Percentiles rank a stretch among this genome's conserved stretches.
Conservation (phyloP, 768 basidiomycete species). For the Amanita inopinata region DNA sequence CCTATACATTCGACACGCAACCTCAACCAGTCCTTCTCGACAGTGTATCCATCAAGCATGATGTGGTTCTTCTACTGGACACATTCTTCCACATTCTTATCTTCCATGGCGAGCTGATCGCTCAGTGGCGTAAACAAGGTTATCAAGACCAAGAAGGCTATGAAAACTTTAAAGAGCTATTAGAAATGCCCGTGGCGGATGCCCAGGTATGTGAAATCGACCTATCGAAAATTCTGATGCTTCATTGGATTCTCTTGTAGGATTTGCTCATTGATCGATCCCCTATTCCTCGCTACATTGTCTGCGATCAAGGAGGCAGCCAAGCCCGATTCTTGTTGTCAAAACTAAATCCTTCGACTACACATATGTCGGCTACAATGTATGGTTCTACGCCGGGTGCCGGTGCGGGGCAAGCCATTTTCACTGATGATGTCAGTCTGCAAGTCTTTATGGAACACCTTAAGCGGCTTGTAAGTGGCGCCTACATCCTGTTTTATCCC, state of each 20-base stretch:
- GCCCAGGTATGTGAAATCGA: constrained; percentile 60
- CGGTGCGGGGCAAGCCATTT: constrained; percentile 81
- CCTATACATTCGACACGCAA: constrained; percentile 86
- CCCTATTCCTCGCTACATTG: constrained; percentile 96
- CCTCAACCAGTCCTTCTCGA: constrained; percentile 94
- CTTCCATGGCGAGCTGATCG: constrained; percentile 96
- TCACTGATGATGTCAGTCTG: constrained; percentile 97
- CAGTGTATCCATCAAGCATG: constrained; percentile 94
- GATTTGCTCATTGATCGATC: constrained; percentile 92
- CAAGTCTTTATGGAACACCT: constrained; percentile 98
- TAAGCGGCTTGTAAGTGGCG: constrained; percentile 78
- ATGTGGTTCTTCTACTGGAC: constrained; percentile 92
- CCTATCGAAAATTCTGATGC: background rate
- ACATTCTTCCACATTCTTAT: constrained; percentile 99
- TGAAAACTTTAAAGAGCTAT: constrained; percentile 94
- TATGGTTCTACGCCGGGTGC: constrained; percentile 70
- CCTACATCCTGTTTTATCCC: background rate
- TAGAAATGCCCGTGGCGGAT: constrained; percentile 79
- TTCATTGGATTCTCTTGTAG: constrained; percentile 25
- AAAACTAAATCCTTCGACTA: constrained; percentile 96
- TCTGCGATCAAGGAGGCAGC: constrained; percentile 94
- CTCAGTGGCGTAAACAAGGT: constrained; percentile 95
- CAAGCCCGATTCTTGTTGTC: constrained; percentile 97
- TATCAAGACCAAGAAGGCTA: constrained; percentile 99
- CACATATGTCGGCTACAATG: constrained; percentile 89